Evolutionary conservation across 176 grass and related monocot genomes (phyloP).

Genomic region (Phyllostachys edulis): DNA sequence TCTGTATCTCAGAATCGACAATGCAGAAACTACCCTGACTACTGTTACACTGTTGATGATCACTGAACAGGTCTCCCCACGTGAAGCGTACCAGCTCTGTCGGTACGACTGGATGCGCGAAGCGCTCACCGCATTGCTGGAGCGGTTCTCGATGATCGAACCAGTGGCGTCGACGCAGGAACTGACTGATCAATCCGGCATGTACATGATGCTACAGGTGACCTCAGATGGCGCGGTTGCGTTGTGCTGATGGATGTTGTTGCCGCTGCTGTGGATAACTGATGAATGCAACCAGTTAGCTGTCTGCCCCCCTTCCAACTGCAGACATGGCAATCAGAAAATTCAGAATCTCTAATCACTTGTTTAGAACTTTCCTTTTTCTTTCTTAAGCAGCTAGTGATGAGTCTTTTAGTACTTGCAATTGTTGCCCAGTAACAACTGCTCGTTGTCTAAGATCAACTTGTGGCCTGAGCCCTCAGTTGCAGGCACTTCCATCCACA

Average conservation of each 20-base stretch:
- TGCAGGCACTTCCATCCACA: constrained; percentile 8
- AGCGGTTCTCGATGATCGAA: constrained; percentile 35
- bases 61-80: constrained; percentile 45
- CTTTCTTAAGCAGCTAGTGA: neutral
- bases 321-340: constrained; percentile 20
- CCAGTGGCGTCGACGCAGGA: constrained; percentile 23
- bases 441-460: neutral
- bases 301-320: neutral
- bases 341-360: constrained; percentile 8
- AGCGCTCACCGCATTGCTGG: constrained; percentile 63
- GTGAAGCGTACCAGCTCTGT: constrained; percentile 63
- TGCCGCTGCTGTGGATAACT: constrained; percentile 26
- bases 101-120: constrained; percentile 92
- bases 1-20: constrained; percentile 7
- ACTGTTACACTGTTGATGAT: neutral
- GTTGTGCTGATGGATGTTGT: constrained; percentile 42
- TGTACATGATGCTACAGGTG: constrained; percentile 68
- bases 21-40: neutral
- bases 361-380: constrained; percentile 12
- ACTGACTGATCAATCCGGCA: constrained; percentile 35
- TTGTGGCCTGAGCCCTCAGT: constrained; percentile 14
- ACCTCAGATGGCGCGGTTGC: constrained; percentile 53
- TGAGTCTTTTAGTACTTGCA: constrained; percentile 14
- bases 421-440: constrained; percentile 22
- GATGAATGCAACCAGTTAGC: constrained; percentile 18